A percentile compares a stretch with the other conserved stretches of the same genome.
These are phyloP conservation scores for Collybiopsis luxurians DNA, from an alignment of 768 basidiomycete species.

Conservation along the genomic window DNA sequence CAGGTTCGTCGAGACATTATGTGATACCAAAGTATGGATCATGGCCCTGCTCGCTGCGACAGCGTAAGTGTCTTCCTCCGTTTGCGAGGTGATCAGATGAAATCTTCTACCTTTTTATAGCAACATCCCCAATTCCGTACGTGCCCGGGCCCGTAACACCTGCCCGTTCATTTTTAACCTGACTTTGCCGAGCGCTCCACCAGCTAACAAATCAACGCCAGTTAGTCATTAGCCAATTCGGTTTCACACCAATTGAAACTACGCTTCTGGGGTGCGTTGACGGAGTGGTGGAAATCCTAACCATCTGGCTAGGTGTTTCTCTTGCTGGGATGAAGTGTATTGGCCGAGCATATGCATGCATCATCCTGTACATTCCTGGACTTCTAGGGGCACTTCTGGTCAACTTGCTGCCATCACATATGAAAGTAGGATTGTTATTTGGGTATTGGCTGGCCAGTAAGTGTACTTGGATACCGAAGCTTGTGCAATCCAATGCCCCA, in stretches of 20 bases:
- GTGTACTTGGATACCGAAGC: no score
- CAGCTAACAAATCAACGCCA: constrained; percentile 80
- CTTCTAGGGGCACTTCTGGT: constrained; percentile 71
- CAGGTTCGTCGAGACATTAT: constrained; percentile 67
- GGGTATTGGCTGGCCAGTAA: constrained; percentile 73
- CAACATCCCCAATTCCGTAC: constrained; percentile 69
- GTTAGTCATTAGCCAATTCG: constrained; percentile 69
- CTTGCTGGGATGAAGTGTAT: constrained; percentile 56
- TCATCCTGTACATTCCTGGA: constrained; percentile 63
- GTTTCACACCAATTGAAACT: constrained; percentile 62
- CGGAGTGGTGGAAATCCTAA: constrained; percentile 61
- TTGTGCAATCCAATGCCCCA: no score
- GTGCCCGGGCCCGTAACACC: neutral
- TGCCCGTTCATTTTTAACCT: no score
- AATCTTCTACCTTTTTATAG: constrained; percentile 24
- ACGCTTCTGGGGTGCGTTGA: constrained; percentile 79
- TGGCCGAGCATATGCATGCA: constrained; percentile 66
- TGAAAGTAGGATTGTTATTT: constrained; percentile 70
- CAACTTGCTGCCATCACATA: constrained; percentile 56
- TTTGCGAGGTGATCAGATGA: no score
- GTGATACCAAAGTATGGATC: constrained; percentile 74
- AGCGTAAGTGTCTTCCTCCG: constrained; percentile 36
- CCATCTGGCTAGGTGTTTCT: constrained; percentile 42
- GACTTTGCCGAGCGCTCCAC: no score
- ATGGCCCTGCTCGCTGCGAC: constrained; percentile 64